Evolutionary conservation across 768 basidiomycete genomes (phyloP).

Genomic region (Tremella yokohamensis): DNA sequence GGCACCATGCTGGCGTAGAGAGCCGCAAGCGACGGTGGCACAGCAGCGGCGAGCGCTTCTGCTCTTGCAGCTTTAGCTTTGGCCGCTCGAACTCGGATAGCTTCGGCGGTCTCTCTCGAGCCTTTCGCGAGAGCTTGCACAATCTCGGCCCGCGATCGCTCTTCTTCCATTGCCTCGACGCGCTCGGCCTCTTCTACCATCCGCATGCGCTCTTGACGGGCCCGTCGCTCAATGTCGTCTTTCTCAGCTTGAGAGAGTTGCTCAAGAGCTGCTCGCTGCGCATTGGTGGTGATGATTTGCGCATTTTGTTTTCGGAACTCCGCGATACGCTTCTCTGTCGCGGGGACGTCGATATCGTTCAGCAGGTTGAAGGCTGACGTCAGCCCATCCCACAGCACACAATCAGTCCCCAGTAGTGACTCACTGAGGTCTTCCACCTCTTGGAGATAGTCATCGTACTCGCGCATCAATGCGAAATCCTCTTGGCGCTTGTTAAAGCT

Average conservation of each 20-base stretch:
- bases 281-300: constrained; percentile 74
- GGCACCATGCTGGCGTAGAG: constrained; percentile 3
- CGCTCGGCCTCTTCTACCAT: constrained; percentile 40
- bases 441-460: constrained; percentile 94
- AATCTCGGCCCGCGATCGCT: constrained; percentile 26
- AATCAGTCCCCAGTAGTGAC: constrained; percentile 28
- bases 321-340: constrained; percentile 79
- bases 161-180: constrained; percentile 29
- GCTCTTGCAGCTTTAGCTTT: constrained; percentile 22
- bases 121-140: constrained; percentile 24
- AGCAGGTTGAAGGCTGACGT: constrained; percentile 86
- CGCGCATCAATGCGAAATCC: constrained; percentile 73
- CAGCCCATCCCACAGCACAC: constrained; percentile 1
- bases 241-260: constrained; percentile 28
- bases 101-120: neutral
- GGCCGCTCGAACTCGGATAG: neutral
- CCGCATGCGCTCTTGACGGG: constrained; percentile 32
- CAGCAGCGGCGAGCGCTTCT: constrained; percentile 22
- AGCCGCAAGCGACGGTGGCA: constrained; percentile 21
- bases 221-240: constrained; percentile 25
- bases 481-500: constrained; percentile 93
- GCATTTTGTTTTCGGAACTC: constrained; percentile 77
- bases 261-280: constrained; percentile 29
- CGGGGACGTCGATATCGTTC: constrained; percentile 72
- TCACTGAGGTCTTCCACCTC: constrained; percentile 86